Evolutionary conservation across 2,329 filamentous ascomycete genomes (phyloP), one percentile per base, ranked within the genome.

Genomic region (Fusarium sarcochroum): DNA sequence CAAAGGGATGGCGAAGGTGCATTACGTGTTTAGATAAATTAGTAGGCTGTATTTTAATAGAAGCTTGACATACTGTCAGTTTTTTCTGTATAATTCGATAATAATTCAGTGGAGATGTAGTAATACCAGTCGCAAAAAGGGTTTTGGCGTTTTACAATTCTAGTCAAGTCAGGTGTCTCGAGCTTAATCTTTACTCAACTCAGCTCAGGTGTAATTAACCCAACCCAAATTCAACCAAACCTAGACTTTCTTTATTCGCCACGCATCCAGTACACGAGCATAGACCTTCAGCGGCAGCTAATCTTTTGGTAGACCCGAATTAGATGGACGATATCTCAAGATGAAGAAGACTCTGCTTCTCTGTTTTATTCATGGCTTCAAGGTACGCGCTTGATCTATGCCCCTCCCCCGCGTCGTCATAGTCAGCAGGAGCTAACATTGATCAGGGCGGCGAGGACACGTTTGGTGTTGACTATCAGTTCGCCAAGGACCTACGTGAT

Each of bases 351-450:
- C 92, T 60, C 81, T 97, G 37, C 80, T 97, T 38, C 82, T 97
- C 62, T 92, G 91, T 76, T 96, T 96, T 79, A 93, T 96, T 64
- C 93, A 97, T 79, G 93, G 93, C 77, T 97, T 97, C 87, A 93
- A 96, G 86, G 88, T 89, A 75, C 41, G 73, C 66, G 32, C 2
- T 27, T 25, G 18, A 18, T 32, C 35, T 25, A 4, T 55, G 55
- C 42, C 57, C 55, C 44, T 56, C 50, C 45, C 56, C 59, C 67
- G 30, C 48, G 32, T 21, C 38, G 30, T 52, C 59, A 38, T 58
- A 21, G 45, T 23, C 51, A 45, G 49, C 55, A 27, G 18, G 14
- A 41, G 41, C 61, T 75, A 41, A 61, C 47, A 14, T 41, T 48
- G n/a, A 46, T 41, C 50, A 35, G 90, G 93, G 93, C 73, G 90